Base-by-base conservation (phyloP, 2,329 filamentous ascomycete species). In the Ceratocystiopsis sp. region DNA sequence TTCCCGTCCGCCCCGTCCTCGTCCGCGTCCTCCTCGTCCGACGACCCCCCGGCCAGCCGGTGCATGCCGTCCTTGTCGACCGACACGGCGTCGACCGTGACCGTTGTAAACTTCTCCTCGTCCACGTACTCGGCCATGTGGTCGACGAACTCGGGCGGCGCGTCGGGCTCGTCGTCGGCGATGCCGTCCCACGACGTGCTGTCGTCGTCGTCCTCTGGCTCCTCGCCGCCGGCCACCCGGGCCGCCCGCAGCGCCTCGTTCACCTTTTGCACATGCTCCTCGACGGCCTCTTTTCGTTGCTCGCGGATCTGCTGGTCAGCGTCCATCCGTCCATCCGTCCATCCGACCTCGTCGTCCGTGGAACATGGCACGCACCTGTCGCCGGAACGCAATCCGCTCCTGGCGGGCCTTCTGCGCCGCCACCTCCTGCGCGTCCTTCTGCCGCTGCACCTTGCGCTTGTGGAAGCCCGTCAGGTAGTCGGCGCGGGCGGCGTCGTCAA, bases 391-490 rank as follows among this genome's bases (percentile, higher is more conserved):
- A 45, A 87, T 71, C 56, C 72, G 83, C 58, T 94, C 87, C 54
- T 86, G 74, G 41, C 79, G 76, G 40, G 79, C 85, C 57, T 73
- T 78, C 60, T 84, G 80, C 38, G 75, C 78, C 4, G 84, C 84
- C 52, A 81, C 69, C 51, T 91, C 85, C 56, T 91, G 82, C 2
- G 89, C 89, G 60, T 79, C 69, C 64, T 93, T 93, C 51, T 79
- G 77, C 35, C 91, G 74, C 59, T 85, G 81, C 42, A 83, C 65
- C 61, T 95, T 96, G 60, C 91, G 80, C 69, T 96, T 98, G 67
- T 89, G 87, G 63, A 98, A 98, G 3, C 91, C 91, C 0, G 86
- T 95, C 45, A 98, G 69, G 57, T 84, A 98, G 55, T 96, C 86
- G 50, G 81, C 67, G 50, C 91, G 79, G 38, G 83, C 83, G 48